These are phyloP conservation scores for Extremus antarcticus DNA, from an alignment of 495 filamentous ascomycete genomes.

Conservation along the genomic window DNA sequence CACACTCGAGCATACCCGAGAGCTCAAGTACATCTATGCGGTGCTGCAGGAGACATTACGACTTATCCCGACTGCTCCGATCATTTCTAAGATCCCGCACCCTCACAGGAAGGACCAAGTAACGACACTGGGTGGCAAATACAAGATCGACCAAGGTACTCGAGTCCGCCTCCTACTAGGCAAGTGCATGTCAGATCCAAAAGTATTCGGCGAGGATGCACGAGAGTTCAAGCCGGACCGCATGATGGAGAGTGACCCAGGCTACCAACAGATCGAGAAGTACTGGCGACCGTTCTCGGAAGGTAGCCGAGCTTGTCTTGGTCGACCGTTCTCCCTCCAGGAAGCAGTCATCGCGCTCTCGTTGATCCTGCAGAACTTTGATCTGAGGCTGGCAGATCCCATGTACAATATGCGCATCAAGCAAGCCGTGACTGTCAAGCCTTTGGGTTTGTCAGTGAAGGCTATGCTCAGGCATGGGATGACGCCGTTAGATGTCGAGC, in stretches of 20 bases:
- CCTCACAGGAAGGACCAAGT: too few species aligned
- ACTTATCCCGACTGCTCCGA: conserved; percentile 51
- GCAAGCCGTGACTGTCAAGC: conserved; percentile 67
- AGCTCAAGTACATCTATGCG: conserved; percentile 55
- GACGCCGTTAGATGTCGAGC: conserved; percentile 35
- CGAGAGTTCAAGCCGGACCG: conserved; percentile 50
- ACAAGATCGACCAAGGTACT: conserved; percentile 25
- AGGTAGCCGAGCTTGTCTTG: conserved; percentile 39
- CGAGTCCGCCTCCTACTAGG: too few species aligned
- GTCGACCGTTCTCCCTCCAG: neutral
- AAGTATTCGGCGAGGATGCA: conserved; percentile 49
- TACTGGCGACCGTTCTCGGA: conserved; percentile 55
- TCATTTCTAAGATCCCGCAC: too few species aligned
- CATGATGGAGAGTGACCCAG: conserved; percentile 53
- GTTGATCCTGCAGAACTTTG: conserved; percentile 52
- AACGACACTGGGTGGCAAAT: conserved; percentile 47
- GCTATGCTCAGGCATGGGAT: conserved; percentile 34
- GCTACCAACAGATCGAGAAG: conserved; percentile 44
- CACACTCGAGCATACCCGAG: conserved; percentile 53
- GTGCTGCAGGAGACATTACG: conserved; percentile 62
- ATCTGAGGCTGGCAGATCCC: conserved; percentile 46
- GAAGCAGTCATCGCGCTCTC: conserved; percentile 45
- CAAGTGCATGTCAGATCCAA: too few species aligned
- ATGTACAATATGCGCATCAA: conserved; percentile 55
- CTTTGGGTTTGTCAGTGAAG: conserved; percentile 56